phyloP scores from a whole-genome alignment of 768 basidiomycete genomes.

The Lactarius indigo region DNA sequence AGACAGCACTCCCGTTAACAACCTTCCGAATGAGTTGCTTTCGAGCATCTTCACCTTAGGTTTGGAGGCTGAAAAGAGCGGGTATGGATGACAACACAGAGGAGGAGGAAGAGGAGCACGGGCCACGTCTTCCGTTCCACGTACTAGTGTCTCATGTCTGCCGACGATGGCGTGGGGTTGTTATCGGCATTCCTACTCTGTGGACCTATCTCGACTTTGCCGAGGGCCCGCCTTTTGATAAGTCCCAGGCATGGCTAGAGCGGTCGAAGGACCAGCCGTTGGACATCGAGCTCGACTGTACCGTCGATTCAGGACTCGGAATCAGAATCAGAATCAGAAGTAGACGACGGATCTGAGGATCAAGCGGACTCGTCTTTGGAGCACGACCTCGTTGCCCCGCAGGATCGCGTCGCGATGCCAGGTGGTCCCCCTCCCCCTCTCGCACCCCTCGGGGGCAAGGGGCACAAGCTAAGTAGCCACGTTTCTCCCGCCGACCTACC shows the following conservation, averaged over 20 bases:
- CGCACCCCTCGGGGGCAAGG: slow-evolving; percentile 10
- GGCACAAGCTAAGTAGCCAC: neutral
- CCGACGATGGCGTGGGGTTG: slow-evolving; percentile 52
- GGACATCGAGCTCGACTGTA: slow-evolving; percentile 44
- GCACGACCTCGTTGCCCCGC: slow-evolving; percentile 10
- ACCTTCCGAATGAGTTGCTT: slow-evolving; percentile 58
- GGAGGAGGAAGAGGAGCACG: slow-evolving; percentile 24
- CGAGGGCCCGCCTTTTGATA: slow-evolving; percentile 42
- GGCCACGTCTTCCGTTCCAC: slow-evolving; percentile 38
- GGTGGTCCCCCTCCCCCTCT: slow-evolving; percentile 21
- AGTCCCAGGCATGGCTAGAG: slow-evolving; percentile 43
- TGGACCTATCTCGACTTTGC: slow-evolving; percentile 51
- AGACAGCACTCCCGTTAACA: slow-evolving; percentile 34
- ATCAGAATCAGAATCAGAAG: slow-evolving; percentile 4
- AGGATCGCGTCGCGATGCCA: slow-evolving; percentile 23
- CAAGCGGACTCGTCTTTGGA: slow-evolving; percentile 5
- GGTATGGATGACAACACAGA: slow-evolving; percentile 25
- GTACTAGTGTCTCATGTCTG: slow-evolving; percentile 62
- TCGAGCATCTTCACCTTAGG: slow-evolving; percentile 38
- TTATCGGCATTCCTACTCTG: slow-evolving; percentile 50
- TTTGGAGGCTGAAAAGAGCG: slow-evolving; percentile 26
- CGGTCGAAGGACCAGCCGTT: slow-evolving; percentile 55
- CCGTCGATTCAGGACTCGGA: slow-evolving; percentile 28
- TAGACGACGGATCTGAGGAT: slow-evolving; percentile 11
- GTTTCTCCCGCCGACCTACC: slow-evolving; percentile 27